phyloP scores from a whole-genome alignment of 805 yeast species.

The Alloascoidea hylecoeti region DNA sequence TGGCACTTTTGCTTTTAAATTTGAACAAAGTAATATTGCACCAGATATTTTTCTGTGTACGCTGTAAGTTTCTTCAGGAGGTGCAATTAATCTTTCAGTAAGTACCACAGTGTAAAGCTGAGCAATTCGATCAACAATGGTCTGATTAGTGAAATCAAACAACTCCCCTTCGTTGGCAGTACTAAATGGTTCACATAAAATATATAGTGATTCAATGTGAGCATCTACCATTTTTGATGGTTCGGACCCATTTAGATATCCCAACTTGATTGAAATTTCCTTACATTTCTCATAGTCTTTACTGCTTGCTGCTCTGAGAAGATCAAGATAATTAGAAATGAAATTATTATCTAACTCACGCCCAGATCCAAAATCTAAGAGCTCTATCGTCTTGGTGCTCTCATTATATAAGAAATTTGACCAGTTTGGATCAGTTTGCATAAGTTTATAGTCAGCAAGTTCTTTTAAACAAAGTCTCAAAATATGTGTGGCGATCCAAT shows the following conservation, averaged over 20 bases:
- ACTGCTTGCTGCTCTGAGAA: slow-evolving; percentile 62
- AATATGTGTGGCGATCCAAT: slow-evolving; percentile 75
- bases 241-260: slow-evolving; percentile 87
- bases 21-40: slow-evolving; percentile 79
- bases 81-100: slow-evolving; percentile 84
- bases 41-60: slow-evolving; percentile 92
- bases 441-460: slow-evolving; percentile 70
- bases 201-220: slow-evolving; percentile 81
- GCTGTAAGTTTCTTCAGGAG: slow-evolving; percentile 98
- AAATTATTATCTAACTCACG: slow-evolving; percentile 63
- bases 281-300: slow-evolving; percentile 54
- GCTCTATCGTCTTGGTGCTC: slow-evolving; percentile 58
- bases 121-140: slow-evolving; percentile 88
- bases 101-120: slow-evolving; percentile 83
- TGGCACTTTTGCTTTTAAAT: slow-evolving; percentile 71
- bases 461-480: slow-evolving; percentile 82
- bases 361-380: slow-evolving; percentile 93
- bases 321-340: slow-evolving; percentile 48
- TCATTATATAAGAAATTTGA: slow-evolving; percentile 85
- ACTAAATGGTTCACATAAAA: slow-evolving; percentile 85
- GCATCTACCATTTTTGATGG: slow-evolving; percentile 80
- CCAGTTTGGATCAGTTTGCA: slow-evolving; percentile 99
- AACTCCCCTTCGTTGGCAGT: slow-evolving; percentile 27
- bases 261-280: slow-evolving; percentile 54
- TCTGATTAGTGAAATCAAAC: slow-evolving; percentile 71